A percentile compares a stretch with the other conserved stretches of the same genome.
These are phyloP conservation scores for Kurtzmaniella cleridarum DNA, from an alignment of 805 yeast genomes.

Conservation along the genomic window DNA sequence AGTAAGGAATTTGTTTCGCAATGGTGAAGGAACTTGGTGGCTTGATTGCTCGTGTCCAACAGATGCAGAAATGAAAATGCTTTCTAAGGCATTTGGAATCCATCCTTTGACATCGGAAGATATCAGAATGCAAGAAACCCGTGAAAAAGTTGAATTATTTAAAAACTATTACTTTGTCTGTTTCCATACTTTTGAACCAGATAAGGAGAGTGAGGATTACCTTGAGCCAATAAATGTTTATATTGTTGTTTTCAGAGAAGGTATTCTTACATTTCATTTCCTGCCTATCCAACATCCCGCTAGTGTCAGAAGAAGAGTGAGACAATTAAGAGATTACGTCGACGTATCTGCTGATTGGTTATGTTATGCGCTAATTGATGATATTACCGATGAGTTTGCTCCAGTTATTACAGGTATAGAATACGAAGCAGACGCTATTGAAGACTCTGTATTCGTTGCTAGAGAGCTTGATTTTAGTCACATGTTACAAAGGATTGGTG, in stretches of 20 bases:
- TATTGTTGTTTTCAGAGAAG: conserved; percentile 56
- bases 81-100: conserved; percentile 91
- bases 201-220: conserved; percentile 74
- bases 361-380: conserved; percentile 78
- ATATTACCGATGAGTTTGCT: conserved; percentile 79
- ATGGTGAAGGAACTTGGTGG: conserved; percentile 89
- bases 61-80: conserved; percentile 86
- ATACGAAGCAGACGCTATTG: conserved; percentile 77
- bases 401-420: conserved; percentile 75
- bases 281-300: conserved; percentile 56
- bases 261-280: conserved; percentile 56
- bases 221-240: conserved; percentile 75
- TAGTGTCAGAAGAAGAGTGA: conserved; percentile 74
- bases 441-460: conserved; percentile 79
- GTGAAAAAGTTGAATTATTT: conserved; percentile 95
- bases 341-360: conserved; percentile 78
- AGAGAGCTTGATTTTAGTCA: conserved; percentile 67
- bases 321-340: conserved; percentile 73
- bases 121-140: conserved; percentile 91
- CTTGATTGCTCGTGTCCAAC: conserved; percentile 91
- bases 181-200: conserved; percentile 94
- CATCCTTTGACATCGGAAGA: conserved; percentile 98
- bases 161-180: conserved; percentile 88
- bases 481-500: conserved; percentile 82
- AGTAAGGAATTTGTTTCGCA: conserved; percentile 63